A percentile compares a stretch with the other conserved stretches of the same genome.
Evolutionary conservation across 345 rosid genomes (phyloP).

Genomic region (Syzygium aromaticum): DNA sequence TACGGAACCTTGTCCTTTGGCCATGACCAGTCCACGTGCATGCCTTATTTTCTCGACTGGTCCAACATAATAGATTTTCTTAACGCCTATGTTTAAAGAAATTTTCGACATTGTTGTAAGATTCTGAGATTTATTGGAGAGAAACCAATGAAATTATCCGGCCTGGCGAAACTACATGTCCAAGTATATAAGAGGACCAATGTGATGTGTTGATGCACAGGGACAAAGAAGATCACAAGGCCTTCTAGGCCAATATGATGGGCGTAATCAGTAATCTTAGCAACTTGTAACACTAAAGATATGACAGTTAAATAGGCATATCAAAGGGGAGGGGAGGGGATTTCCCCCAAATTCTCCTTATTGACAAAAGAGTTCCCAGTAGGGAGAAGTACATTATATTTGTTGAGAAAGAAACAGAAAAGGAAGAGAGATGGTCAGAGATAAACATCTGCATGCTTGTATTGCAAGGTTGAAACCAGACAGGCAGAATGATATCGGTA

Average conservation of each 20-base stretch:
- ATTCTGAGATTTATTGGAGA: neutral
- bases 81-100: neutral
- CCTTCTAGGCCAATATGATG: neutral
- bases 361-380: neutral
- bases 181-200: neutral
- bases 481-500: neutral
- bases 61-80: neutral
- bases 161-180: neutral
- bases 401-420: neutral
- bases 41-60: neutral
- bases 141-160: neutral
- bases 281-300: neutral
- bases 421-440: neutral
- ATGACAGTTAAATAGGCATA: neutral
- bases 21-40: neutral
- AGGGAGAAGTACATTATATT: neutral
- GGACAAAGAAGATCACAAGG: neutral
- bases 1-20: neutral
- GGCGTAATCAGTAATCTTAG: neutral
- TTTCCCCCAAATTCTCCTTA: neutral
- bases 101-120: neutral
- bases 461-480: neutral
- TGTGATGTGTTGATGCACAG: neutral
- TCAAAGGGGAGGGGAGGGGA: neutral
- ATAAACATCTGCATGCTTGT: neutral